These are phyloP conservation scores for Penicillium arizonense DNA, from an alignment of 495 filamentous ascomycete genomes.

Conservation along the genomic window DNA sequence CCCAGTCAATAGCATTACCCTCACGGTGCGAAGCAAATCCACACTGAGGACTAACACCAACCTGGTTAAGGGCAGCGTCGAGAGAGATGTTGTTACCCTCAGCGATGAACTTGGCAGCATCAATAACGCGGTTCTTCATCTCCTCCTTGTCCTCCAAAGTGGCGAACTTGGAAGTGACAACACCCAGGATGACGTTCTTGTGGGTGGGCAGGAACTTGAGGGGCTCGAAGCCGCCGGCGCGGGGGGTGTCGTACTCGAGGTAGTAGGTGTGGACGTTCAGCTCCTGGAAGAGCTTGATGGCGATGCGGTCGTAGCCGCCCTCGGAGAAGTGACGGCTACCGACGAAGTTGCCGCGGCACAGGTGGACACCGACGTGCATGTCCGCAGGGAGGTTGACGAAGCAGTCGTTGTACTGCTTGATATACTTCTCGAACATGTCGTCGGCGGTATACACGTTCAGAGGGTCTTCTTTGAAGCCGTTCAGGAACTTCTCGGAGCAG, in stretches of 20 bases:
- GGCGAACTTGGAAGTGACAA: conserved; percentile 72
- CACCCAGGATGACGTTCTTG: conserved; percentile 75
- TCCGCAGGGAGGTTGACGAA: conserved; percentile 62
- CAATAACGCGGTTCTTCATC: conserved; percentile 64
- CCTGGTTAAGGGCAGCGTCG: conserved; percentile 65
- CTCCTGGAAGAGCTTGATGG: conserved; percentile 73
- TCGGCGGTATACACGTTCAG: conserved; percentile 58
- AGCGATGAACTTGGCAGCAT: conserved; percentile 70
- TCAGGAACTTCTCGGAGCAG: conserved; percentile 72
- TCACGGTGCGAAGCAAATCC: conserved; percentile 73
- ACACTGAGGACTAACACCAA: conserved; percentile 75
- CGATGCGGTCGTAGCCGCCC: conserved; percentile 78
- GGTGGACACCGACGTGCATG: conserved; percentile 72
- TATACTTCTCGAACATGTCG: conserved; percentile 69
- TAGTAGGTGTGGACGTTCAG: conserved; percentile 78
- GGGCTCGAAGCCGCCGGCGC: conserved; percentile 77
- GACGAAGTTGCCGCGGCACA: conserved; percentile 82
- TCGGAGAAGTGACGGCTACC: conserved; percentile 75
- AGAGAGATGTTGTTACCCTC: conserved; percentile 61
- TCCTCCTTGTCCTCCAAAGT: conserved; percentile 72
- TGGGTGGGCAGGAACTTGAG: conserved; percentile 66
- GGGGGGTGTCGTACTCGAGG: conserved; percentile 77
- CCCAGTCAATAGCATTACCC: conserved; percentile 61
- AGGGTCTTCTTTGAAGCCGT: conserved; percentile 60
- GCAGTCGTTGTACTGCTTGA: conserved; percentile 73